Base-by-base conservation (phyloP, 2,329 filamentous ascomycete species). In the Talaromyces sp. region DNA sequence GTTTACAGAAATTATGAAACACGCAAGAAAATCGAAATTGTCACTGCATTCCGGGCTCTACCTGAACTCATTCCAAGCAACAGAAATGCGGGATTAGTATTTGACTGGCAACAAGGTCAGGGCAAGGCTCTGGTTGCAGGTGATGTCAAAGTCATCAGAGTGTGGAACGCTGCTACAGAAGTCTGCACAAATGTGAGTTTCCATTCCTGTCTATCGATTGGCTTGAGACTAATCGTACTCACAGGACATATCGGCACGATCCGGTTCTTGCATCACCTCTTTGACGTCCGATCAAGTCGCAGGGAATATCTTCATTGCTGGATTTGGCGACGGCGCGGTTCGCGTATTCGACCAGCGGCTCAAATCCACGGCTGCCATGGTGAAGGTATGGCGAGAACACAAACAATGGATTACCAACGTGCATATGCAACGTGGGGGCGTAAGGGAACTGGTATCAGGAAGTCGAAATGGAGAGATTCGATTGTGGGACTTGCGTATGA, bases 31-130 rank as follows among this genome's bases (percentile, higher is more conserved):
- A 88, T 95, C 31, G 90, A 96, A 77, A 84, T 99, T 33, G 92
- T 96, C 2, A 92, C 93, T 0, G 86, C 92, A 18, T 98, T 96
- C 86, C 87, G 95, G 54, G 95, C 95, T 4, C 79, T 99, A 64
- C 96, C 92, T 12, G 92, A 99, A 76, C 89, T 98, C 73, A 90
- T 98, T 5, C 92, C 93, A 3, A 96, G 91, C 75, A 96, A 93
- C 70, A 89, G 93, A 71, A 96, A 96, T 74, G 93, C 93, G 1
- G 95, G 95, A 23, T 89, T 99, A 77, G 93, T 98, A 28, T 96
- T 98, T 73, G 93, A 99, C 75, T 99, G 95, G 95, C 93, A 98
- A 75, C 95, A 99, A 78, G 93, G 96, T n/a, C 91, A 92, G 68
- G 95, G 95, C 7, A 91, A 92, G 65, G 88, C 96, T 7, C 83